Conservation (phyloP, 805 yeast genomes). For the Yarrowia yakushimensis region DNA sequence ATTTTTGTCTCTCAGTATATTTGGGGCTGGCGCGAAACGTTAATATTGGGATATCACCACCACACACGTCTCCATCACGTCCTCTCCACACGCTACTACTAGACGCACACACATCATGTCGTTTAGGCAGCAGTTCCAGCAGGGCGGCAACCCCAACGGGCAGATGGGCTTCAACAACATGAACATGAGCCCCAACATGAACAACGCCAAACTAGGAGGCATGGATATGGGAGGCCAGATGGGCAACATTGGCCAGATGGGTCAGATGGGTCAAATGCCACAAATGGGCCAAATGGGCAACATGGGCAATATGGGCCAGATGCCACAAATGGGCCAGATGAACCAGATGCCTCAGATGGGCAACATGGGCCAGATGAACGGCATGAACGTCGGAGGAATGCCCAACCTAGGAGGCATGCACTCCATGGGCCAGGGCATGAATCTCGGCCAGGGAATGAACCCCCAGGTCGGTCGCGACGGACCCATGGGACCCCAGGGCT, state of each 20-base stretch:
- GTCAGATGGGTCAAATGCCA: not conserved
- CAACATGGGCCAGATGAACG: slow-evolving; percentile 22
- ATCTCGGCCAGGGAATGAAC: slow-evolving; percentile 13
- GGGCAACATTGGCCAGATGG: slow-evolving; percentile 9
- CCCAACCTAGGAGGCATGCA: slow-evolving; percentile 27
- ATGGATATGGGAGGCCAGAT: slow-evolving; percentile 11
- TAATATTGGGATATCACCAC: slow-evolving; percentile 10
- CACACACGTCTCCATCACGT: slow-evolving; percentile 14
- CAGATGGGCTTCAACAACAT: slow-evolving; percentile 17
- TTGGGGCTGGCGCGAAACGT: slow-evolving; percentile 17
- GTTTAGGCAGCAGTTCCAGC: slow-evolving; percentile 21
- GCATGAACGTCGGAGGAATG: slow-evolving; percentile 29
- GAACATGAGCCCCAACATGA: slow-evolving; percentile 20
- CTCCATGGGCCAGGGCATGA: slow-evolving; percentile 6
- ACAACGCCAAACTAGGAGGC: slow-evolving; percentile 17
- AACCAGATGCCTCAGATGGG: not conserved
- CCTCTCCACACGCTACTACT: not conserved
- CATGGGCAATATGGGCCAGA: not conserved
- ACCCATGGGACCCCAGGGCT: slow-evolving; percentile 20
- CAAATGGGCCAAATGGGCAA: slow-evolving; percentile 8
- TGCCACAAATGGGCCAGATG: not conserved
- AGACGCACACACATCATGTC: not conserved
- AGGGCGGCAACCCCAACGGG: slow-evolving; percentile 9
- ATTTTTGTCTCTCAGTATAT: not conserved
- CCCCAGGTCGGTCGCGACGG: slow-evolving; percentile 10